Evolutionary conservation across 331 rosid genomes (phyloP).

Genomic region (Quercus lobata): DNA sequence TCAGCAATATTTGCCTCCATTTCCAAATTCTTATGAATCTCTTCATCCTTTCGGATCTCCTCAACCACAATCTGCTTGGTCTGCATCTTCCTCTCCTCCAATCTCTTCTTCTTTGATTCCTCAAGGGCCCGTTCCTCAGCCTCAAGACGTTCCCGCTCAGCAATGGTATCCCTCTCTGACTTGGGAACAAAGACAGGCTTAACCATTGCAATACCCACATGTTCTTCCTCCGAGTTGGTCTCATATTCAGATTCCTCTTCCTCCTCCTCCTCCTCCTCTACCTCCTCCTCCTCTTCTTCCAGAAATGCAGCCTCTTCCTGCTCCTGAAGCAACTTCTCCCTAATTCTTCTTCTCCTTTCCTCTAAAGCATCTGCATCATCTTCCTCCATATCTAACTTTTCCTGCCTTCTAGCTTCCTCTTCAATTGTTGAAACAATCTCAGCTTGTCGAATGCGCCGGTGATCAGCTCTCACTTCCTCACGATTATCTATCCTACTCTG

Average conservation of each 20-base stretch:
- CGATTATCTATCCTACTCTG: constrained; percentile 81
- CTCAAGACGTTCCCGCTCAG: constrained; percentile 90
- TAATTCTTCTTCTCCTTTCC: constrained; percentile 70
- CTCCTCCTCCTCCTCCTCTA: constrained; percentile 51
- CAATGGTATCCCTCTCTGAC: constrained; percentile 87
- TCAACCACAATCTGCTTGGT: constrained; percentile 89
- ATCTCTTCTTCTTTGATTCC: constrained; percentile 63
- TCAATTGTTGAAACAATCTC: constrained; percentile 87
- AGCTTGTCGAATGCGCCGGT: constrained; percentile 88
- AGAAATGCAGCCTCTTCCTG: constrained; percentile 70
- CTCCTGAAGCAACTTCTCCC: constrained; percentile 75
- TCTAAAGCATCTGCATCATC: constrained; percentile 74
- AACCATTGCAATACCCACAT: constrained; percentile 77
- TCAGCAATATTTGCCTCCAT: constrained; percentile 88
- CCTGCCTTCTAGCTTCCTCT: constrained; percentile 89
- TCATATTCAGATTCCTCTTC: constrained; percentile 91
- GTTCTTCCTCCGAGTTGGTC: constrained; percentile 92
- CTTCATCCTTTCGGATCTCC: constrained; percentile 85
- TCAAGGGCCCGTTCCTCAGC: constrained; percentile 83
- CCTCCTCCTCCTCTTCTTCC: constrained; percentile 83
- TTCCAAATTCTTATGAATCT: constrained; percentile 83
- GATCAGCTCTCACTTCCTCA: constrained; percentile 90
- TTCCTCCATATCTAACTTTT: constrained; percentile 77
- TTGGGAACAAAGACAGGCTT: constrained; percentile 96
- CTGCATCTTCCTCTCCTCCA: constrained; percentile 83